Percentiles rank a stretch among this genome's conserved stretches.
phyloP scores from a whole-genome alignment of 164 flowering plant genomes.

The Hamamelis virginiana region DNA sequence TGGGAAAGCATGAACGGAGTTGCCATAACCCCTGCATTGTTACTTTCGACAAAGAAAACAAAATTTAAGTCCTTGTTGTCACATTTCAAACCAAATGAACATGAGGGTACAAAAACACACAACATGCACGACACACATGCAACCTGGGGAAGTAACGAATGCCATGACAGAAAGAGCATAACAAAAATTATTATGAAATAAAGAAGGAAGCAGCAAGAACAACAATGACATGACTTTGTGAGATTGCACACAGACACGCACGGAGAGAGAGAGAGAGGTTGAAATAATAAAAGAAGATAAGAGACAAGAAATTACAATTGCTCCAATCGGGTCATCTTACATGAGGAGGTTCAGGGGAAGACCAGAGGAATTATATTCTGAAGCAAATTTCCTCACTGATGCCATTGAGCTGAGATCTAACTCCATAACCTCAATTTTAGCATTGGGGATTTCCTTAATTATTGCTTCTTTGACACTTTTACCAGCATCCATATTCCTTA shows the following conservation, averaged over 20 bases:
- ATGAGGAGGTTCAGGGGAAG: constrained; percentile 67
- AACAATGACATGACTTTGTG: too few species aligned
- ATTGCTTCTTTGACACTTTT: constrained; percentile 49
- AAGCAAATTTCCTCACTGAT: constrained; percentile 67
- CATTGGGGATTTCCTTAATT: constrained; percentile 49
- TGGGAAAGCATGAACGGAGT: constrained; percentile 44
- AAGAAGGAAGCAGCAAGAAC: too few species aligned
- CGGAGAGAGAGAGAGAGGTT: not conserved
- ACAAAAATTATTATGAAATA: too few species aligned
- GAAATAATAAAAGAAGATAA: not conserved
- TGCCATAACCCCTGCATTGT: constrained; percentile 59
- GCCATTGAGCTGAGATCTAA: constrained; percentile 70
- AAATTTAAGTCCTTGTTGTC: not conserved
- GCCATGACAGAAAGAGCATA: too few species aligned
- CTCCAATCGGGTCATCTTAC: constrained; percentile 36
- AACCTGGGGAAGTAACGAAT: too few species aligned
- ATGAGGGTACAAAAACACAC: too few species aligned
- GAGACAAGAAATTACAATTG: not conserved
- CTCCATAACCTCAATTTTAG: constrained; percentile 76
- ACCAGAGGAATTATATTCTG: constrained; percentile 44
- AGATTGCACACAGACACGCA: not conserved
- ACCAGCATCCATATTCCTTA: constrained; percentile 61
- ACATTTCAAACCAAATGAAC: too few species aligned
- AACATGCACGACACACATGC: too few species aligned
- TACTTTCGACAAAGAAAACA: constrained; percentile 17